Conservation (phyloP, 345 rosid genomes). For the Conringia planisiliqua region DNA sequence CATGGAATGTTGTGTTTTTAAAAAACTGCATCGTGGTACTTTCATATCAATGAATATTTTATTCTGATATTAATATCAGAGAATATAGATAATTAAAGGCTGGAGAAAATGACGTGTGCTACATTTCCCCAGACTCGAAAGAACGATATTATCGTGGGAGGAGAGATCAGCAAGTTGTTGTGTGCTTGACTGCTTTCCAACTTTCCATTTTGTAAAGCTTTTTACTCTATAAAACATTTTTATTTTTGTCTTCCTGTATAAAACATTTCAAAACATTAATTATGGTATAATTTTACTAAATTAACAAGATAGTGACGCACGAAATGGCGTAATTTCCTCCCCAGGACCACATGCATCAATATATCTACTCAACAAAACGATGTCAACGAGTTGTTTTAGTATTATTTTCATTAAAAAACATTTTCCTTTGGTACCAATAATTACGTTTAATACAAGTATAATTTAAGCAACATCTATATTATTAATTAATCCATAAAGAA, state of each 20-base stretch:
- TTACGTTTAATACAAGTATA: neutral
- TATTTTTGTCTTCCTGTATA: neutral
- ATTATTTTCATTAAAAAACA: neutral
- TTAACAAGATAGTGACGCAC: slow-evolving; percentile 7
- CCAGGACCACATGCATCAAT: slow-evolving; percentile 15
- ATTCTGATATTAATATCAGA: neutral
- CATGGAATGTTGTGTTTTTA: slow-evolving; percentile 17
- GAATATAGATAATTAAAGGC: slow-evolving; percentile 8
- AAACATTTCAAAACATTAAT: neutral
- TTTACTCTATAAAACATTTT: too few species aligned
- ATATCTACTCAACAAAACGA: slow-evolving; percentile 13
- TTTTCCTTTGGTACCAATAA: neutral
- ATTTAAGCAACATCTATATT: neutral
- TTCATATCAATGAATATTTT: neutral
- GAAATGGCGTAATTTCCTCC: slow-evolving; percentile 23
- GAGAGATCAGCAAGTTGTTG: slow-evolving; percentile 2
- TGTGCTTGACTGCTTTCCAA: slow-evolving; percentile 9
- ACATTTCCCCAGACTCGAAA: neutral
- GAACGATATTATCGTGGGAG: slow-evolving; percentile 4
- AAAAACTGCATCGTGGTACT: neutral
- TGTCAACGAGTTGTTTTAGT: slow-evolving; percentile 28
- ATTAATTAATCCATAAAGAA: neutral
- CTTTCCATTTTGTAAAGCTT: neutral
- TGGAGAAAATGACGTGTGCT: slow-evolving; percentile 26
- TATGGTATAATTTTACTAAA: neutral